Conservation (phyloP, 2,329 filamentous ascomycete genomes). For the Arthroderma sp. region DNA sequence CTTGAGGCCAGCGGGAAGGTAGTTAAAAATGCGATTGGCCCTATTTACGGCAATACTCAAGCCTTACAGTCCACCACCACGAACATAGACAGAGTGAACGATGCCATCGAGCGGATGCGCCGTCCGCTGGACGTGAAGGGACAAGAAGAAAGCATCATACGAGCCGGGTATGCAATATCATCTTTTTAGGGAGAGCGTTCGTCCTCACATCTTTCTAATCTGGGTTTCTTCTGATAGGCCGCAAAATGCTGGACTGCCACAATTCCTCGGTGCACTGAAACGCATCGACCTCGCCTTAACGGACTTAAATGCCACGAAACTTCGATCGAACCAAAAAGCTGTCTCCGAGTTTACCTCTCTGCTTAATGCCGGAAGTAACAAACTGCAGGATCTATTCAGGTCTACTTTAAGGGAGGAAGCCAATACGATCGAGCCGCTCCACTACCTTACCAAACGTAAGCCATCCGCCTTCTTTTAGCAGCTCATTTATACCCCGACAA, state of each 20-base stretch:
- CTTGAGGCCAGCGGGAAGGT: conserved; percentile 81
- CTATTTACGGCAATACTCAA: conserved; percentile 84
- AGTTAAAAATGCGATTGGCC: conserved; percentile 81
- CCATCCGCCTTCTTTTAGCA: not conserved
- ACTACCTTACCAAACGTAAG: conserved; percentile 80
- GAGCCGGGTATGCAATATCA: conserved; percentile 48
- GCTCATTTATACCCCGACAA: not conserved
- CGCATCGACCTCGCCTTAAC: conserved; percentile 72
- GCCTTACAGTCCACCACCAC: conserved; percentile 74
- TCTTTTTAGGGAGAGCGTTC: not conserved
- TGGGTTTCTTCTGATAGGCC: conserved; percentile 39
- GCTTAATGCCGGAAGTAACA: conserved; percentile 64
- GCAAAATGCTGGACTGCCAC: conserved; percentile 64
- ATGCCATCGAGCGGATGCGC: conserved; percentile 75
- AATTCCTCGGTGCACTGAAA: conserved; percentile 82
- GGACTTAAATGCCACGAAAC: conserved; percentile 79
- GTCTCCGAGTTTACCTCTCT: conserved; percentile 67
- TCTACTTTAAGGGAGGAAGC: conserved; percentile 67
- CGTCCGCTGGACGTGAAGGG: conserved; percentile 88
- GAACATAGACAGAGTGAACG: conserved; percentile 77
- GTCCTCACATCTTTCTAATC: not conserved
- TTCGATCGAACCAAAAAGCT: conserved; percentile 82
- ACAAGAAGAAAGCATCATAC: conserved; percentile 82
- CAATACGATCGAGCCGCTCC: conserved; percentile 70
- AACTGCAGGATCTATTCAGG: conserved; percentile 75